Percentiles rank a stretch among this genome's conserved stretches.
Evolutionary conservation across 495 filamentous ascomycete species (phyloP).

Genomic region (Hypoxylon fuscum): DNA sequence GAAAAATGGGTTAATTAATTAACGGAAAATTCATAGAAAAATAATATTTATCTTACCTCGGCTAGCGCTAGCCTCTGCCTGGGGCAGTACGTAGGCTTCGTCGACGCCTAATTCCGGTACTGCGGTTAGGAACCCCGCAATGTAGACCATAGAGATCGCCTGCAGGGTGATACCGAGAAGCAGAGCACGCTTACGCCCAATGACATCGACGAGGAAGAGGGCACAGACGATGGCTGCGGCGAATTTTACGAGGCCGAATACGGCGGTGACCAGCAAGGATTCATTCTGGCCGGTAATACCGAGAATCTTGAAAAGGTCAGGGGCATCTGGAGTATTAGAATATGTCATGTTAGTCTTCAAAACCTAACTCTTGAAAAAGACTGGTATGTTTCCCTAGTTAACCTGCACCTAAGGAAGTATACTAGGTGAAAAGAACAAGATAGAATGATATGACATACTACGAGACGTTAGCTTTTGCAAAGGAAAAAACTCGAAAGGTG

Average conservation of each 20-base stretch:
- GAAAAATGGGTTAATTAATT: no score
- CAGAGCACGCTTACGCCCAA: constrained; percentile 75
- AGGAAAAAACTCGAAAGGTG: no score
- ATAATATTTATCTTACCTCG: constrained; percentile 58
- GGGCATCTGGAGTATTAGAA: no score
- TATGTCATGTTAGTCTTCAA: no score
- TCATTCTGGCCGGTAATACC: constrained; percentile 69
- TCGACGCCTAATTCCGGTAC: constrained; percentile 56
- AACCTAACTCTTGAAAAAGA: no score
- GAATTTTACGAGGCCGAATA: constrained; percentile 78
- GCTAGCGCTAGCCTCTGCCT: constrained; percentile 49
- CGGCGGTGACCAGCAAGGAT: constrained; percentile 70
- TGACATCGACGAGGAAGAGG: constrained; percentile 76
- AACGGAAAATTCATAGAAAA: no score
- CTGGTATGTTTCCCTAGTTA: no score
- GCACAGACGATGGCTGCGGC: constrained; percentile 69
- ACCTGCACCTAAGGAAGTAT: no score
- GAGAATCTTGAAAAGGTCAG: constrained; percentile 71
- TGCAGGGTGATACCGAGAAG: constrained; percentile 70
- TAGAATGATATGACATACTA: no score
- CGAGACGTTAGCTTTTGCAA: no score
- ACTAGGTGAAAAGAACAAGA: no score
- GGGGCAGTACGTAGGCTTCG: constrained; percentile 39
- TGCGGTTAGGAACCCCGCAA: constrained; percentile 70
- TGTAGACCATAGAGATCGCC: constrained; percentile 71